phyloP scores from a whole-genome alignment of 2,329 filamentous ascomycete genomes.

The Diplodia intermedia region DNA sequence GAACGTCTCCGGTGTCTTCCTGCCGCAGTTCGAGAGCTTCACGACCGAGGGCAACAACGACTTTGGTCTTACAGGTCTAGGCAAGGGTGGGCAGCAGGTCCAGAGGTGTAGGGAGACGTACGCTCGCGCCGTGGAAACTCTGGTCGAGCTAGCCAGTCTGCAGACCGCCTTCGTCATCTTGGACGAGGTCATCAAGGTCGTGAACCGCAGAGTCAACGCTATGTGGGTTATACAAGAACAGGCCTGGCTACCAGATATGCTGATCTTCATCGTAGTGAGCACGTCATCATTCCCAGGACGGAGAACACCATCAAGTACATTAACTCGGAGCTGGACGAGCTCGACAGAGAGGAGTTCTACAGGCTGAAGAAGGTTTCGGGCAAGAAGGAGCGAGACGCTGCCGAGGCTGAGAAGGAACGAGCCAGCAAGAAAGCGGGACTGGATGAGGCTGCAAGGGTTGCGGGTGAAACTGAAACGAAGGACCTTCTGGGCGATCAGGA shows the following conservation, averaged over 20 bases:
- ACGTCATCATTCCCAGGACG: conserved; percentile 95
- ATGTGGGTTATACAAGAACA: conserved; percentile 66
- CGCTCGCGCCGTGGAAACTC: conserved; percentile 89
- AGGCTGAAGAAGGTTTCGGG: conserved; percentile 90
- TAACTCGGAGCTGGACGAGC: conserved; percentile 96
- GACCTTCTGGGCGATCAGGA: conserved; percentile 79
- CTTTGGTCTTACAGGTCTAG: conserved; percentile 92
- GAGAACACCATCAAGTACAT: conserved; percentile 99
- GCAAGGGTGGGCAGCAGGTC: conserved; percentile 96
- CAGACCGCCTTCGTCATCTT: conserved; percentile 98
- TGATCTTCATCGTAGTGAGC: conserved; percentile 62
- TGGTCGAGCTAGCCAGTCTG: conserved; percentile 92
- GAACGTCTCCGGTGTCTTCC: conserved; percentile 95
- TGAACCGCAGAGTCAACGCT: conserved; percentile 96
- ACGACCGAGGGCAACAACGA: conserved; percentile 89
- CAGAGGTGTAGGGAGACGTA: conserved; percentile 96
- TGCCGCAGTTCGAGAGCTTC: conserved; percentile 93
- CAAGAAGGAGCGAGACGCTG: conserved; percentile 65
- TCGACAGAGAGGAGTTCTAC: conserved; percentile 98
- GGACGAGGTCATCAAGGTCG: conserved; percentile 98
- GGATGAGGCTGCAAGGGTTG: conserved; percentile 34
- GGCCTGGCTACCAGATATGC: neutral
- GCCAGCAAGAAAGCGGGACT: conserved; percentile 48
- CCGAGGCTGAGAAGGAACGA: conserved; percentile 52
- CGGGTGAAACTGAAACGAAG: conserved; percentile 51